Evolutionary conservation across 768 basidiomycete genomes (phyloP).

Genomic region (Kondoa malvinella): DNA sequence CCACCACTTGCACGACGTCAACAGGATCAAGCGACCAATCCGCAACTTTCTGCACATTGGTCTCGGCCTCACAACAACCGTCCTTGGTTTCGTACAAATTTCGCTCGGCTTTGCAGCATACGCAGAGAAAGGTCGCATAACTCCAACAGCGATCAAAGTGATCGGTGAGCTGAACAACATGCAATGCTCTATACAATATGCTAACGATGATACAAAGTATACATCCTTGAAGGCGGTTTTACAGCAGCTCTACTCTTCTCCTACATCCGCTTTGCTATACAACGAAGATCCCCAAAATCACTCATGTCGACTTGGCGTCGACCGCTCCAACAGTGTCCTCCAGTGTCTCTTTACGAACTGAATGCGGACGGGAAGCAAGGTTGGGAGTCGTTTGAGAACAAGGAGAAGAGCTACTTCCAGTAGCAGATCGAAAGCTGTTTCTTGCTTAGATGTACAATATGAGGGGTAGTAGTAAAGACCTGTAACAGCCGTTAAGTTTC

Average conservation of each 20-base stretch:
- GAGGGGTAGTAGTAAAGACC: neutral
- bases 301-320: neutral
- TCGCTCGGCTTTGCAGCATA: neutral
- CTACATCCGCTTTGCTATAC: neutral
- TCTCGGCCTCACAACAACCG: neutral
- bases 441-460: too few species aligned
- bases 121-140: neutral
- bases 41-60: conserved; percentile 7
- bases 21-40: conserved; percentile 6
- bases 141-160: neutral
- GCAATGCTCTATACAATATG: neutral
- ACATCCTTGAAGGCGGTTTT: neutral
- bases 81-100: conserved; percentile 2
- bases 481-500: too few species aligned
- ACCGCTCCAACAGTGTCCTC: neutral
- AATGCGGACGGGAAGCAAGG: neutral
- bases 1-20: conserved; percentile 4
- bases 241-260: neutral
- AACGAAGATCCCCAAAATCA: neutral
- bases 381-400: neutral
- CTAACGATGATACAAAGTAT: neutral
- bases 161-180: neutral
- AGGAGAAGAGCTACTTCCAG: neutral
- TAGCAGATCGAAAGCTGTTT: neutral
- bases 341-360: too few species aligned